These are phyloP conservation scores for Clonostachys solani DNA, from an alignment of 2,329 filamentous ascomycete genomes.

Conservation along the genomic window DNA sequence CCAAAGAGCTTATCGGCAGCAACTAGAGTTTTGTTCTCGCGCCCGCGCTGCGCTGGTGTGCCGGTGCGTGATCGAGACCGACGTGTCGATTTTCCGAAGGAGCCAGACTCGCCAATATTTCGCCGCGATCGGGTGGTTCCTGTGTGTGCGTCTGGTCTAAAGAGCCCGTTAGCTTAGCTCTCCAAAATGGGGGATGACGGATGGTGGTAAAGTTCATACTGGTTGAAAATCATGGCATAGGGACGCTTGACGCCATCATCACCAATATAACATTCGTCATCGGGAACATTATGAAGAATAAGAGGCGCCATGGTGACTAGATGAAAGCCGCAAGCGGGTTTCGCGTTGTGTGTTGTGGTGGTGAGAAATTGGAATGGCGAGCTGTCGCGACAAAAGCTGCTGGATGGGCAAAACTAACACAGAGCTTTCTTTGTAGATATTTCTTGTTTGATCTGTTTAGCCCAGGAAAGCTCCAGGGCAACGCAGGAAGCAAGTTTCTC, in stretches of 20 bases:
- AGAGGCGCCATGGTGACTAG: slow-evolving; percentile 50
- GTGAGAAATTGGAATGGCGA: too few relatives aligned
- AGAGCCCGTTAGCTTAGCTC: background rate
- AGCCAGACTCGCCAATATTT: slow-evolving; percentile 55
- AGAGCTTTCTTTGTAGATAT: too few relatives aligned
- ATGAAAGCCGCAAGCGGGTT: too few relatives aligned
- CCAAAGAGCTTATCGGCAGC: slow-evolving; percentile 60
- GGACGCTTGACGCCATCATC: slow-evolving; percentile 62
- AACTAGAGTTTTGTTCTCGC: slow-evolving; percentile 58
- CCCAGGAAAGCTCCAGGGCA: too few relatives aligned
- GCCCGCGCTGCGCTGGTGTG: slow-evolving; percentile 44
- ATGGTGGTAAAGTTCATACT: slow-evolving; percentile 34
- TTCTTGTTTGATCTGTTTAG: too few relatives aligned
- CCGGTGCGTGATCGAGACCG: slow-evolving; percentile 59
- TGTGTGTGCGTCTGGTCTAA: slow-evolving; percentile 35
- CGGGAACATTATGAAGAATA: slow-evolving; percentile 65
- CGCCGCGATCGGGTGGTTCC: slow-evolving; percentile 44
- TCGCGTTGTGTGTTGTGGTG: too few relatives aligned
- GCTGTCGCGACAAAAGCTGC: too few relatives aligned
- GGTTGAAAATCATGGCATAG: slow-evolving; percentile 62
- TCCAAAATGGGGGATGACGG: too few relatives aligned
- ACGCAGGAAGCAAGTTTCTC: too few relatives aligned
- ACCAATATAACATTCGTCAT: slow-evolving; percentile 63
- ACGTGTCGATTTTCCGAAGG: slow-evolving; percentile 63
- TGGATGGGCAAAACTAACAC: too few relatives aligned